A percentile compares a stretch with the other conserved stretches of the same genome.
Conservation (phyloP, 768 basidiomycete species). For the Auricularia heimuer region DNA sequence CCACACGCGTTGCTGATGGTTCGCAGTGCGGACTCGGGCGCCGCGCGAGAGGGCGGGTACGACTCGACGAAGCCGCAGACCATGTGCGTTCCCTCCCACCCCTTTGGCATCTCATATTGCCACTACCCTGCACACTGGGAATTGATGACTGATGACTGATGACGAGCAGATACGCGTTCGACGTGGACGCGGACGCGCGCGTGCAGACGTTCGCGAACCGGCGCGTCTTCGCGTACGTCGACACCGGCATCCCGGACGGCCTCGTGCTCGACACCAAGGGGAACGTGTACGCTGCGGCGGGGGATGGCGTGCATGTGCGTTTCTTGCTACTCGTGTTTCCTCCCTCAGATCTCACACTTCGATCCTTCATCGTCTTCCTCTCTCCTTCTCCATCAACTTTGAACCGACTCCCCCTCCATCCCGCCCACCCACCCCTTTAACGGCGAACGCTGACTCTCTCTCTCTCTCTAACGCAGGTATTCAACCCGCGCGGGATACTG, state of each 20-base stretch:
- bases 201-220: slow-evolving; percentile 48
- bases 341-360: background rate
- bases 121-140: background rate
- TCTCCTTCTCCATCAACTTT: too few species aligned
- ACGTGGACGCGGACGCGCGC: slow-evolving; percentile 38
- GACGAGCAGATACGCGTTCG: slow-evolving; percentile 41
- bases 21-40: slow-evolving; percentile 2
- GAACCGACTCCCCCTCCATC: too few species aligned
- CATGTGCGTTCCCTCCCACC: slow-evolving; percentile 24
- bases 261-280: slow-evolving; percentile 52
- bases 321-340: background rate
- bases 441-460: background rate
- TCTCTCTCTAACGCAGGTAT: slow-evolving; percentile 29
- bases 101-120: background rate
- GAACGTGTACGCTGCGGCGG: slow-evolving; percentile 58
- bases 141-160: background rate
- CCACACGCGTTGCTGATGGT: background rate
- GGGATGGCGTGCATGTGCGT: slow-evolving; percentile 56
- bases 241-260: slow-evolving; percentile 60
- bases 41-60: slow-evolving; percentile 20
- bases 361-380: too few species aligned
- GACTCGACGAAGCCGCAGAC: slow-evolving; percentile 56
- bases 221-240: slow-evolving; percentile 56
- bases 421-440: too few species aligned
- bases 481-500: slow-evolving; percentile 43